Percentiles rank a stretch among this genome's conserved stretches.
These are phyloP conservation scores for Polytrichum formosum DNA, from an alignment of 225 moss, liverwort and hornwort species.

Conservation along the genomic window DNA sequence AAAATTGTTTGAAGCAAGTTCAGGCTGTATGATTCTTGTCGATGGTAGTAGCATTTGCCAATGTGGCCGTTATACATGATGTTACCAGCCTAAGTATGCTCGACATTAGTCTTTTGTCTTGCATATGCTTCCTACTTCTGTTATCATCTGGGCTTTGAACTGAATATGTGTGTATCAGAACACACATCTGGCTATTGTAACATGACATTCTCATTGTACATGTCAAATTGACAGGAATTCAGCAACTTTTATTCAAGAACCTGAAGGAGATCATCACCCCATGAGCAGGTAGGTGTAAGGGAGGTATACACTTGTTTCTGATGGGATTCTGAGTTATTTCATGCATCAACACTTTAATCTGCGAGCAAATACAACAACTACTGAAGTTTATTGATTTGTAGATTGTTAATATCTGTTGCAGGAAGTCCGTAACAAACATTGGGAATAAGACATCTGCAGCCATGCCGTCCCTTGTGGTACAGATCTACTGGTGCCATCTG, in stretches of 20 bases:
- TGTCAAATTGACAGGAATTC: neutral
- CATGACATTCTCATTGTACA: no score
- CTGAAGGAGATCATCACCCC: neutral
- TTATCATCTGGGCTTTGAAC: neutral
- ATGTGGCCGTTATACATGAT: no score
- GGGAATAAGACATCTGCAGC: conserved; percentile 2
- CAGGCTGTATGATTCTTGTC: no score
- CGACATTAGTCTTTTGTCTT: no score
- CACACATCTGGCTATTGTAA: neutral
- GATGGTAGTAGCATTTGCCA: no score
- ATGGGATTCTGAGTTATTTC: neutral
- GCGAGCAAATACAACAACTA: neutral
- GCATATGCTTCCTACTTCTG: no score
- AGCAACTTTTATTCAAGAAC: neutral
- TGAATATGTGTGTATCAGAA: neutral
- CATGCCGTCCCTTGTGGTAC: neutral
- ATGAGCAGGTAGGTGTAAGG: neutral
- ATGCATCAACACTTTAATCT: neutral
- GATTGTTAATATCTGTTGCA: neutral
- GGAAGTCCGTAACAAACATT: conserved; percentile 4
- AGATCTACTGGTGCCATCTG: neutral
- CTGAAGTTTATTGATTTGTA: neutral
- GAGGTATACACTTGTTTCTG: neutral
- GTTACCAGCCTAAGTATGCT: no score
- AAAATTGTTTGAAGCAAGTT: no score